A percentile compares a stretch with the other conserved stretches of the same genome.
Conservation (phyloP, 305 asterid species). For the Fraxinus albicans region DNA sequence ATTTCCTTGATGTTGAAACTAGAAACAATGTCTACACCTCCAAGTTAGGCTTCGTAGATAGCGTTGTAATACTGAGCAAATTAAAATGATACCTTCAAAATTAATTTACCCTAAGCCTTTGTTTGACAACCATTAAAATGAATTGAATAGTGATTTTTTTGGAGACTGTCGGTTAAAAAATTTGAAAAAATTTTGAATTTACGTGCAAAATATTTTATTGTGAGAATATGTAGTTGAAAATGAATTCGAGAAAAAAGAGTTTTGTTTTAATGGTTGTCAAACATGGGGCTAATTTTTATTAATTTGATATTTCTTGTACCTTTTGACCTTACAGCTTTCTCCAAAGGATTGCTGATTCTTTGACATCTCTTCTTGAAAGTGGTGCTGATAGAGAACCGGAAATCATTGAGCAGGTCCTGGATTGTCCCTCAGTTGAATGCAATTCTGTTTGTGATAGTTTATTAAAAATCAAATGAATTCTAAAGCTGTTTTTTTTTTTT, state of each 20-base stretch:
- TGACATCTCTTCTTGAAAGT: conserved; percentile 61
- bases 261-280: neutral
- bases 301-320: neutral
- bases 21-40: neutral
- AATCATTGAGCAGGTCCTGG: conserved; percentile 74
- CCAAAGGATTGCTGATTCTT: conserved; percentile 51
- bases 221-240: neutral
- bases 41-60: neutral
- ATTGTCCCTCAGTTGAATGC: conserved; percentile 10
- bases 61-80: neutral
- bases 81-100: neutral
- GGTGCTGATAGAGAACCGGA: conserved; percentile 97
- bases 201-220: neutral
- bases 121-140: neutral
- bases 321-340: conserved; percentile 59
- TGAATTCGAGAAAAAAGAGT: neutral
- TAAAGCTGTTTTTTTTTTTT: conserved; percentile 7
- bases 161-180: neutral
- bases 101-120: neutral
- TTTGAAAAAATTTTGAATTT: neutral
- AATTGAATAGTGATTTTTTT: neutral
- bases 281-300: neutral
- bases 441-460: conserved; percentile 13
- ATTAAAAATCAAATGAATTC: conserved; percentile 16
- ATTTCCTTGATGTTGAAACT: neutral